Evolutionary conservation across 2,329 filamentous ascomycete species (phyloP).

Genomic region (Cercospora zeae-maydis): DNA sequence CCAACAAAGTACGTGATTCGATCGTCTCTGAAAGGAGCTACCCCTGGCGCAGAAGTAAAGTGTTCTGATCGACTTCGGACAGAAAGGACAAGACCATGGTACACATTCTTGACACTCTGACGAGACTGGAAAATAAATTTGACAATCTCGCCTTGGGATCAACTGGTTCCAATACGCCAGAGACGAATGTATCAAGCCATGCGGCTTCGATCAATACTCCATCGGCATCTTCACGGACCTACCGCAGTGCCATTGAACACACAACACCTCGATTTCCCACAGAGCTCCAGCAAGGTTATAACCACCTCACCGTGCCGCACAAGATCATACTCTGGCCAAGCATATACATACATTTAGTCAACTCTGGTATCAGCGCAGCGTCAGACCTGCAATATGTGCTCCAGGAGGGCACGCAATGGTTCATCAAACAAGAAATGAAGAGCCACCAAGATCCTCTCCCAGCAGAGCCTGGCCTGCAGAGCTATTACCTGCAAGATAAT

Average conservation of each 20-base stretch:
- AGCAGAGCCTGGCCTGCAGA: slow-evolving; percentile 29
- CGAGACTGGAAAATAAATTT: slow-evolving; percentile 55
- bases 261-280: slow-evolving; percentile 15
- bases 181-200: slow-evolving; percentile 17
- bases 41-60: background rate
- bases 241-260: slow-evolving; percentile 11
- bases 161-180: slow-evolving; percentile 17
- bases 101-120: slow-evolving; percentile 57
- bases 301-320: slow-evolving; percentile 45
- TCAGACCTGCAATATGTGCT: slow-evolving; percentile 37
- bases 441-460: slow-evolving; percentile 33
- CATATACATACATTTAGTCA: slow-evolving; percentile 38
- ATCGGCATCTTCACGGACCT: slow-evolving; percentile 12
- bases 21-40: background rate
- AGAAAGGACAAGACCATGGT: slow-evolving; percentile 63
- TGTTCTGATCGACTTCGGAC: slow-evolving; percentile 5
- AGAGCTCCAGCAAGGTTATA: slow-evolving; percentile 24
- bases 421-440: slow-evolving; percentile 36
- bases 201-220: slow-evolving; percentile 11
- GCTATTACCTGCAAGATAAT: slow-evolving; percentile 21
- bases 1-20: slow-evolving; percentile 57
- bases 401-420: slow-evolving; percentile 41
- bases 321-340: slow-evolving; percentile 51
- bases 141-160: slow-evolving; percentile 40
- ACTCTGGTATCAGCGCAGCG: slow-evolving; percentile 35